Evolutionary conservation across 2,329 filamentous ascomycete genomes (phyloP), one percentile per base, ranked within the genome.

Genomic region (Mariannaea sp.): DNA sequence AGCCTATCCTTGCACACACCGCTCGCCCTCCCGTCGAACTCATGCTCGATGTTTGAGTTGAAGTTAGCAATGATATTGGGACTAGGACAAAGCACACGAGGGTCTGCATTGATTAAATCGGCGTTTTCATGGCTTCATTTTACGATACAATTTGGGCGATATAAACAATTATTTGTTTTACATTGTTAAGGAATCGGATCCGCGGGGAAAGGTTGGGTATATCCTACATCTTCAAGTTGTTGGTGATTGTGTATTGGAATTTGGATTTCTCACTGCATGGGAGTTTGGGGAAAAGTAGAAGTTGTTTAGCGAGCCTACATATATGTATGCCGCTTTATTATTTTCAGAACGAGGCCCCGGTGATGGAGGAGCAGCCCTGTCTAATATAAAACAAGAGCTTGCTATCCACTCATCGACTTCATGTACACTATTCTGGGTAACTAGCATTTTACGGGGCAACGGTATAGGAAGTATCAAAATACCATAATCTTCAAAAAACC

Each of bases 21-120:
- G 61, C 80, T 2, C 76, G 84, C 43, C 86, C 86, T 17, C 85
- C 85, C 0, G 77, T 88, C 7, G 86, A 88, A 75, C 73, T 88
- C 59, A 87, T 88, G 80, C 69, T 76, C 44, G 67, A 77, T 57
- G 67, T 65, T 36, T 72, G 61, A 60, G 44, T 26, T 26, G 30
- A 30, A 48, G 27, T 24, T n/a, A 16, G 7, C 20, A 48, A 16
- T n/a, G 27, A 9, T 5, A 27, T 14, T 32, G 19, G 36, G 17
- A 14, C 26, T 5, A n/a, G 36, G 22, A 45, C 12, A 1, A 20
- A 10, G 24, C 14, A 41, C 27, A n/a, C 10, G 12, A 10, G 39
- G 30, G 42, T 20, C 43, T 38, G 24, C 38, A 16, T 32, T 19
- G 43, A 26, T n/a, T 33, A 39, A 14, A 20, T 43, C 45, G 62